These are phyloP conservation scores for Sporothrix globosa DNA, from an alignment of 2,329 filamentous ascomycete species.

Conservation along the genomic window DNA sequence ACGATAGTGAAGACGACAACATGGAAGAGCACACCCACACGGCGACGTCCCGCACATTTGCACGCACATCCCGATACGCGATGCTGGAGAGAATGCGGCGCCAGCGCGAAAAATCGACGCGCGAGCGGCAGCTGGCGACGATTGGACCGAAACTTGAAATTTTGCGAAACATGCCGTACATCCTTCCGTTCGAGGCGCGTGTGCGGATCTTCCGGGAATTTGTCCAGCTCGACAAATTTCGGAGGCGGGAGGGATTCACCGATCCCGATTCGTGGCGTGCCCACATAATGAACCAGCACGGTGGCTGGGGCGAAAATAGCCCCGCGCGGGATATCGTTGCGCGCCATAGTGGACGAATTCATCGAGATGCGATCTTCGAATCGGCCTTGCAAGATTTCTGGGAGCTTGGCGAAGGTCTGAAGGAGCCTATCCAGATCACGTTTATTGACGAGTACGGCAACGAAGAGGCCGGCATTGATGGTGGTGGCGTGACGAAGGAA, in stretches of 20 bases:
- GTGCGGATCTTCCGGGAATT: conserved; percentile 95
- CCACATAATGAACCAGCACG: conserved; percentile 53
- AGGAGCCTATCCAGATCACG: conserved; percentile 94
- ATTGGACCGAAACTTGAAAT: conserved; percentile 88
- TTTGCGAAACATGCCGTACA: conserved; percentile 93
- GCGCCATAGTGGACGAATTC: conserved; percentile 77
- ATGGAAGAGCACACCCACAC: conserved; percentile 37
- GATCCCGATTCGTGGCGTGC: conserved; percentile 78
- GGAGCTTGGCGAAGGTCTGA: conserved; percentile 75
- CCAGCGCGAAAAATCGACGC: conserved; percentile 67
- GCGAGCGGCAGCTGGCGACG: conserved; percentile 72
- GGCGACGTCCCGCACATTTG: conserved; percentile 53
- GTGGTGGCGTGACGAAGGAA: conserved; percentile 95
- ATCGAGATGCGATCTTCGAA: conserved; percentile 76
- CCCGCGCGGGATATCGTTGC: conserved; percentile 48
- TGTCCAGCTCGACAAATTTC: conserved; percentile 77
- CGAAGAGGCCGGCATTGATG: conserved; percentile 91
- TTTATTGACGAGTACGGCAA: conserved; percentile 91
- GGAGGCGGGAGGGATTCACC: conserved; percentile 67
- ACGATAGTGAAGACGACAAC: conserved; percentile 43
- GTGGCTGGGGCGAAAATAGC: conserved; percentile 37
- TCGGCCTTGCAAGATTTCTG: conserved; percentile 88
- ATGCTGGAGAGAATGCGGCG: conserved; percentile 65
- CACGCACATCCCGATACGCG: conserved; percentile 64
- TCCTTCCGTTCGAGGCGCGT: conserved; percentile 87